These are phyloP conservation scores for Agrocybe chaxingu DNA, from an alignment of 768 basidiomycete species.

Conservation along the genomic window DNA sequence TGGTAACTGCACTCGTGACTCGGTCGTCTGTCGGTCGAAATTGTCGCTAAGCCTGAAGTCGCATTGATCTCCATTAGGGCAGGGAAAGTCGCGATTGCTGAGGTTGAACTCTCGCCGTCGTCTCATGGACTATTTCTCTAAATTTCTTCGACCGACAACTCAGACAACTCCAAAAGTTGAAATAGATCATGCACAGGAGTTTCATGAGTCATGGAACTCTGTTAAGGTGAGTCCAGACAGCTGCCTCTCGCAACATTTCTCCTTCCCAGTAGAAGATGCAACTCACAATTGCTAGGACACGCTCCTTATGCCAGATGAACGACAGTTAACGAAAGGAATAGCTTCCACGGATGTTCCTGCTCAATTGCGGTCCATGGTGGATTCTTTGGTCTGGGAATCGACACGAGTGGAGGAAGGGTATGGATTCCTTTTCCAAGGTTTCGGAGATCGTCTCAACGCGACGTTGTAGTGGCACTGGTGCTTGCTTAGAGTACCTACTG, in stretches of 20 bases:
- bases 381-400: constrained; percentile 83
- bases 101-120: background rate
- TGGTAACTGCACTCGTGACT: too few relatives aligned
- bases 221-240: constrained; percentile 52
- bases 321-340: constrained; percentile 81
- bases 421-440: constrained; percentile 24
- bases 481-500: constrained; percentile 86
- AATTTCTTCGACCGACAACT: constrained; percentile 55
- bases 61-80: constrained; percentile 3
- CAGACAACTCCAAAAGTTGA: constrained; percentile 46
- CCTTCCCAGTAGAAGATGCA: background rate
- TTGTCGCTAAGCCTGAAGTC: background rate
- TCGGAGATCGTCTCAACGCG: constrained; percentile 5
- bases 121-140: constrained; percentile 83
- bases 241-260: background rate
- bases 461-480: constrained; percentile 71
- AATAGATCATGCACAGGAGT: constrained; percentile 70
- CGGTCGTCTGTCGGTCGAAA: background rate
- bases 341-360: constrained; percentile 76
- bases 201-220: constrained; percentile 70
- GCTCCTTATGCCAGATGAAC: constrained; percentile 84
- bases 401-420: constrained; percentile 86
- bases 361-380: constrained; percentile 76
- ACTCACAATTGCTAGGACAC: constrained; percentile 54
- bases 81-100: constrained; percentile 3